Conservation (phyloP, 2,329 filamentous ascomycete genomes). For the Thielaviopsis punctulata region DNA sequence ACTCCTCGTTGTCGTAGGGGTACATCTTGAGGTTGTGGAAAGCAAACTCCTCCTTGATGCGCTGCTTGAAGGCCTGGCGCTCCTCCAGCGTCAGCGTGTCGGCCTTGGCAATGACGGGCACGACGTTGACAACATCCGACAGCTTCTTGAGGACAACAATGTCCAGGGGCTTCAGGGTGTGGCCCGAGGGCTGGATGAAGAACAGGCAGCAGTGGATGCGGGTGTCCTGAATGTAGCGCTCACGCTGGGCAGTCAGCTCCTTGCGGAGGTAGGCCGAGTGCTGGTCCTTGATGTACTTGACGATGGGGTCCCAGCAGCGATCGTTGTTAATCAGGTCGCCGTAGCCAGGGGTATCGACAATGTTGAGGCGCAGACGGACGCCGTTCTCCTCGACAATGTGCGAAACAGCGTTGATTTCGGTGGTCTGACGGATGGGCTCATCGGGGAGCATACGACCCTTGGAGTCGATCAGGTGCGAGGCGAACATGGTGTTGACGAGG, state of each 20-base stretch:
- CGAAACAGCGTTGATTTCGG: constrained; percentile 93
- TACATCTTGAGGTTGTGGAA: constrained; percentile 99
- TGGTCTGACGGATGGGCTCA: constrained; percentile 86
- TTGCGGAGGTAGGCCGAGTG: constrained; percentile 98
- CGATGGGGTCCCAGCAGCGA: constrained; percentile 99
- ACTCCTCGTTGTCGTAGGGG: constrained; percentile 97
- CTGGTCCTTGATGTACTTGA: constrained; percentile 99
- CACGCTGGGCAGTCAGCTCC: constrained; percentile 96
- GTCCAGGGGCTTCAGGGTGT: constrained; percentile 97
- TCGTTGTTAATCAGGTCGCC: constrained; percentile 99
- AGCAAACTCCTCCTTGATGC: constrained; percentile 97
- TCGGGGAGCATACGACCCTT: constrained; percentile 89
- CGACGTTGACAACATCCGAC: constrained; percentile 96
- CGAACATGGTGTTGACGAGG: constrained; percentile 99
- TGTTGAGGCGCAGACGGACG: constrained; percentile 91
- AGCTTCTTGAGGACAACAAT: constrained; percentile 99
- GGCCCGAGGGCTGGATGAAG: constrained; percentile 97
- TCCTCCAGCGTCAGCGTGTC: constrained; percentile 93
- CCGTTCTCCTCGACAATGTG: constrained; percentile 99
- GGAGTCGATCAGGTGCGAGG: constrained; percentile 96
- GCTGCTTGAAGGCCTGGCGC: constrained; percentile 90
- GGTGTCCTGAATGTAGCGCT: constrained; percentile 98
- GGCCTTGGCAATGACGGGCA: constrained; percentile 96
- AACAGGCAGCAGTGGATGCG: constrained; percentile 99
- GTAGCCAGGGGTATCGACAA: constrained; percentile 96